These are phyloP conservation scores for Aegilops speltoides DNA, from an alignment of 176 grass and related monocot genomes.

Conservation along the genomic window DNA sequence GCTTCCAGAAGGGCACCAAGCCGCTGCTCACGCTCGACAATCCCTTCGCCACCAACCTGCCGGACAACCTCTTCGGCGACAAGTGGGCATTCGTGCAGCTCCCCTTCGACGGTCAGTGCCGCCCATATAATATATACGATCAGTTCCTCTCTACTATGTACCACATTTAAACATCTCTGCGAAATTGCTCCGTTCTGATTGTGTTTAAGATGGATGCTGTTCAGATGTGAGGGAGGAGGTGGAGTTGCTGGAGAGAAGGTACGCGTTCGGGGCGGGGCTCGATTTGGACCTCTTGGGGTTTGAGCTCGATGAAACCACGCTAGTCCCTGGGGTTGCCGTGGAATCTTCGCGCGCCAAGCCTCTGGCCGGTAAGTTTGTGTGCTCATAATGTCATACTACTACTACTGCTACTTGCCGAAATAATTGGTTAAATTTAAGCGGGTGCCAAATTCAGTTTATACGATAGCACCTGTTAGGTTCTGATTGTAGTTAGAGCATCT, in stretches of 20 bases:
- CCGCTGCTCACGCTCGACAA: slow-evolving; percentile 90
- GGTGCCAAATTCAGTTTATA: too few relatives aligned
- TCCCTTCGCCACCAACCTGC: slow-evolving; percentile 85
- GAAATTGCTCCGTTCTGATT: neutral
- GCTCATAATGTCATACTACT: too few relatives aligned
- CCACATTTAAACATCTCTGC: neutral
- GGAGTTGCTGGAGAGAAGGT: slow-evolving; percentile 58
- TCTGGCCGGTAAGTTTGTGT: slow-evolving; percentile 62
- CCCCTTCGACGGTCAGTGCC: slow-evolving; percentile 64
- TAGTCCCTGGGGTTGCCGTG: slow-evolving; percentile 86
- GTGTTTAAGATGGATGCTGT: neutral
- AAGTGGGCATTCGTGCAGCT: slow-evolving; percentile 98
- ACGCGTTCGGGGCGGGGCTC: slow-evolving; percentile 75
- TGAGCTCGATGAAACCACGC: slow-evolving; percentile 72
- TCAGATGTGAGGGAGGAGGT: slow-evolving; percentile 83
- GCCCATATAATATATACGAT: neutral
- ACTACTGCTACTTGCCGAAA: too few relatives aligned
- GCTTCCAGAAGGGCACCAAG: slow-evolving; percentile 76
- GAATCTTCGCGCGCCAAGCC: slow-evolving; percentile 88
- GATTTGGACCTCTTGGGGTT: slow-evolving; percentile 91
- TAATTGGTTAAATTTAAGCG: too few relatives aligned
- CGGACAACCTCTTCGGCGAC: slow-evolving; percentile 91
- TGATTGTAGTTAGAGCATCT: too few relatives aligned
- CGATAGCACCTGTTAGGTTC: too few relatives aligned
- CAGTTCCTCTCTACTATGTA: too few relatives aligned